These are phyloP conservation scores for Acanthamoeba lenticulata DNA, from an alignment of 208 protist species.

Conservation along the genomic window DNA sequence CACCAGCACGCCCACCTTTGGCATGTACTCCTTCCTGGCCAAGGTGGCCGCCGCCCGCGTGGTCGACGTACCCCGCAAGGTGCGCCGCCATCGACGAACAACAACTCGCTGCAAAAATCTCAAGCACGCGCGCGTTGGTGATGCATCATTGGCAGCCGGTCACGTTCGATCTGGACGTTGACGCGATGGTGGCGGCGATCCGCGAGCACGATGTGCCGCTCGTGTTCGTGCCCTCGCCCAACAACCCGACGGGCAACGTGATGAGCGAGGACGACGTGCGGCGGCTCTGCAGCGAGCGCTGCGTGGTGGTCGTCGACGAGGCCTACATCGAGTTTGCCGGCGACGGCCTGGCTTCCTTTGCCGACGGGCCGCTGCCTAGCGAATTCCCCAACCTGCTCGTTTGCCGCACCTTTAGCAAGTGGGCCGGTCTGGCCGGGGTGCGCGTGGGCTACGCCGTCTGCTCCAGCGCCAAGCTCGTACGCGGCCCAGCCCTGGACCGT, in stretches of 20 bases:
- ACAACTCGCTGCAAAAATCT: background rate
- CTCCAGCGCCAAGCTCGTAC: background rate
- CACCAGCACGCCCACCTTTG: slow-evolving; percentile 74
- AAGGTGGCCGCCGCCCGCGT: background rate
- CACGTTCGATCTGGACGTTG: slow-evolving; percentile 51
- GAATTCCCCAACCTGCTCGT: slow-evolving; percentile 61
- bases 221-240: slow-evolving; percentile 48
- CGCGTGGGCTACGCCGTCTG: slow-evolving; percentile 42
- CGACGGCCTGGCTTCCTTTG: background rate
- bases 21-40: slow-evolving; percentile 73
- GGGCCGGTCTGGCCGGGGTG: slow-evolving; percentile 73
- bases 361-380: background rate
- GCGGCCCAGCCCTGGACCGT: too few relatives aligned
- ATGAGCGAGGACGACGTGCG: slow-evolving; percentile 47
- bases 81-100: background rate
- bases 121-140: background rate
- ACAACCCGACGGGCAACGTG: slow-evolving; percentile 61
- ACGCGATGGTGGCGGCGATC: background rate
- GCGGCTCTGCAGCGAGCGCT: background rate
- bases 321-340: slow-evolving; percentile 60
- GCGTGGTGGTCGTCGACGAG: slow-evolving; percentile 53
- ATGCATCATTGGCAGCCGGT: background rate
- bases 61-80: slow-evolving; percentile 50
- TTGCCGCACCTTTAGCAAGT: slow-evolving; percentile 75
- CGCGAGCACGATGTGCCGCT: background rate